These are phyloP conservation scores for Erythrophleum fordii DNA, from an alignment of 306 rosid genomes.

Conservation along the genomic window DNA sequence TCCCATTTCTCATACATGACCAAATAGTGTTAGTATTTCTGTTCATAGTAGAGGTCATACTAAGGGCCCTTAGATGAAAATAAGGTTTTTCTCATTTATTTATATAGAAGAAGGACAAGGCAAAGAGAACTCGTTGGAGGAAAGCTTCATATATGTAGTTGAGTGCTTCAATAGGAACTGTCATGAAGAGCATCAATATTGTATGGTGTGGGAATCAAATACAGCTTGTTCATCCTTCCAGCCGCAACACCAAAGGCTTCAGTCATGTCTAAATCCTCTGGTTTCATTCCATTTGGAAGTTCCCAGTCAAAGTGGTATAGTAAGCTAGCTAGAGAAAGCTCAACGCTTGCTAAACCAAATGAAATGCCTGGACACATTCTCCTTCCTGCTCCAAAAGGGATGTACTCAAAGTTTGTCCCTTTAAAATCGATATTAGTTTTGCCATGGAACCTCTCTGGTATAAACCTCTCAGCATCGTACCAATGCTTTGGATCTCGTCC, in stretches of 20 bases:
- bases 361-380: conserved; percentile 22
- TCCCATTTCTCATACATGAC: too few species aligned
- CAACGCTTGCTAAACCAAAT: conserved; percentile 17
- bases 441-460: conserved; percentile 21
- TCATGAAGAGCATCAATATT: background rate
- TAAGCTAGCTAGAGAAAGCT: conserved; percentile 1
- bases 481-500: conserved; percentile 4
- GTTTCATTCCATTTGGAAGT: background rate
- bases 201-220: background rate
- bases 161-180: background rate
- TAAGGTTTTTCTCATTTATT: too few species aligned
- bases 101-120: too few species aligned
- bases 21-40: too few species aligned
- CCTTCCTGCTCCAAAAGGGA: conserved; percentile 35
- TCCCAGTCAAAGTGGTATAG: conserved; percentile 15
- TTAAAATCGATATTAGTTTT: background rate
- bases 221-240: background rate
- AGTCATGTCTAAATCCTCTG: conserved; percentile 25
- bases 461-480: background rate
- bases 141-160: too few species aligned
- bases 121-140: too few species aligned
- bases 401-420: conserved; percentile 19
- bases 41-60: too few species aligned
- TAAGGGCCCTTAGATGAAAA: too few species aligned
- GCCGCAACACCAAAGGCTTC: background rate